Evolutionary conservation across 164 flowering plant species (phyloP).

Genomic region (Piper betle): DNA sequence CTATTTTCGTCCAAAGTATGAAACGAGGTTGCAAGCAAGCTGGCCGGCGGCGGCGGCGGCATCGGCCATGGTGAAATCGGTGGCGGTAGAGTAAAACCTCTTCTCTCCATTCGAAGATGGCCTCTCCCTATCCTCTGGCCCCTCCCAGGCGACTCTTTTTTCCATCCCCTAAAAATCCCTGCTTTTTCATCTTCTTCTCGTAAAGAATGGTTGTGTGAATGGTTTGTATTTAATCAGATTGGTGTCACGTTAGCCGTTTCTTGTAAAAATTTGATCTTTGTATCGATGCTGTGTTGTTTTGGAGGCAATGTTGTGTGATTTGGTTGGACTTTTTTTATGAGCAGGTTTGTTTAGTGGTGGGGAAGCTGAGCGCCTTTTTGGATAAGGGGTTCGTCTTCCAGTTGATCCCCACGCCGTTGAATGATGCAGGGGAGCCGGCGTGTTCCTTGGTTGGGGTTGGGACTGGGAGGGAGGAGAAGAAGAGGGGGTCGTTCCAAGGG

Average conservation of each 20-base stretch:
- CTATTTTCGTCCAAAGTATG: too few relatives aligned
- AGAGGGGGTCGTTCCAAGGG: slow-evolving; percentile 34
- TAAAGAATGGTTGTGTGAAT: too few relatives aligned
- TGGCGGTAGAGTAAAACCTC: slow-evolving; percentile 67
- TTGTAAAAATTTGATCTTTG: background rate
- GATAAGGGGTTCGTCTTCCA: slow-evolving; percentile 70
- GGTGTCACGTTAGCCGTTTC: too few relatives aligned
- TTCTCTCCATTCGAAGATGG: slow-evolving; percentile 55
- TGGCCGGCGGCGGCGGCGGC: too few relatives aligned
- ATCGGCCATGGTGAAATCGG: slow-evolving; percentile 63
- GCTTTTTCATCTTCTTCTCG: slow-evolving; percentile 6
- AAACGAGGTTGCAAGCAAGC: too few relatives aligned
- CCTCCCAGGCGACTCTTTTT: slow-evolving; percentile 35
- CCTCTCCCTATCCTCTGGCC: slow-evolving; percentile 33
- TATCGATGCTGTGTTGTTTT: background rate
- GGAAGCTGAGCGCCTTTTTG: slow-evolving; percentile 43
- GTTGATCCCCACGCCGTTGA: slow-evolving; percentile 65
- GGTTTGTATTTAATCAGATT: too few relatives aligned
- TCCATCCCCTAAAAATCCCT: background rate
- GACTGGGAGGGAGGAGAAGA: slow-evolving; percentile 26
- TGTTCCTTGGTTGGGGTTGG: slow-evolving; percentile 39
- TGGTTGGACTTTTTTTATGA: background rate
- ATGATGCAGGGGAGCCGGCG: slow-evolving; percentile 71
- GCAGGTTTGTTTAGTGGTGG: slow-evolving; percentile 76
- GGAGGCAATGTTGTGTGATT: background rate